Conservation (phyloP, 2,329 filamentous ascomycete species). For the Zasmidium angulare region DNA sequence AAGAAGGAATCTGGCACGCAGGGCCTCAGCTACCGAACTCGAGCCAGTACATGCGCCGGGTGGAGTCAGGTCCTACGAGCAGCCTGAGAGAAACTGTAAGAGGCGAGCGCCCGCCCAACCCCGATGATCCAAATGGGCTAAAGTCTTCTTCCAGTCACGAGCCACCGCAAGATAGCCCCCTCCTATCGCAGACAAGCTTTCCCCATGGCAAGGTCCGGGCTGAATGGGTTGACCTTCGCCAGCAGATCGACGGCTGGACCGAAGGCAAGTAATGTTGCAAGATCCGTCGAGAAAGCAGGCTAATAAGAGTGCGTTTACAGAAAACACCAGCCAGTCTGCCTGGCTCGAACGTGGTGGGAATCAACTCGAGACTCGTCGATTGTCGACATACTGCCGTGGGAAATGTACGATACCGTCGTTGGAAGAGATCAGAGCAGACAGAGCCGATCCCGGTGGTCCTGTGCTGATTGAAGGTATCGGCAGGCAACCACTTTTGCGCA, state of each 20-base stretch:
- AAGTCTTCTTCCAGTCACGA: constrained; percentile 22
- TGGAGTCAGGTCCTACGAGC: constrained; percentile 17
- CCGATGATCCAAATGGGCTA: constrained; percentile 13
- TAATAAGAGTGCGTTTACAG: constrained; percentile 6
- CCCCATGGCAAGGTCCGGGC: neutral
- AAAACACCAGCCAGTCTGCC: constrained; percentile 17
- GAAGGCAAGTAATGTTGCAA: constrained; percentile 11
- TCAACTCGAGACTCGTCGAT: constrained; percentile 14
- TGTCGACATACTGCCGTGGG: constrained; percentile 18
- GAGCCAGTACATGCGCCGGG: constrained; percentile 26
- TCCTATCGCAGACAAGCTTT: neutral
- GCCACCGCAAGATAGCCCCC: constrained; percentile 16
- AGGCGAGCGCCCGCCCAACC: constrained; percentile 17
- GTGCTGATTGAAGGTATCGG: constrained; percentile 9
- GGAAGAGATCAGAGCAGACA: constrained; percentile 15
- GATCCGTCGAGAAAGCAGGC: neutral
- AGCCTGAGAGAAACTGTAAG: constrained; percentile 21
- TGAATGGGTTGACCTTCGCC: constrained; percentile 18
- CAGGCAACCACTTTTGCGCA: neutral
- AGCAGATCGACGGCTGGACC: constrained; percentile 16
- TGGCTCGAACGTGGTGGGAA: constrained; percentile 20
- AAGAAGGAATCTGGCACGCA: constrained; percentile 37
- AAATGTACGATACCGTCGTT: constrained; percentile 20
- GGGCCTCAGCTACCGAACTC: constrained; percentile 30
- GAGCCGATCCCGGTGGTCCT: constrained; percentile 15